Conservation (phyloP, 2,329 filamentous ascomycete genomes). For the Colletotrichum acutatum region DNA sequence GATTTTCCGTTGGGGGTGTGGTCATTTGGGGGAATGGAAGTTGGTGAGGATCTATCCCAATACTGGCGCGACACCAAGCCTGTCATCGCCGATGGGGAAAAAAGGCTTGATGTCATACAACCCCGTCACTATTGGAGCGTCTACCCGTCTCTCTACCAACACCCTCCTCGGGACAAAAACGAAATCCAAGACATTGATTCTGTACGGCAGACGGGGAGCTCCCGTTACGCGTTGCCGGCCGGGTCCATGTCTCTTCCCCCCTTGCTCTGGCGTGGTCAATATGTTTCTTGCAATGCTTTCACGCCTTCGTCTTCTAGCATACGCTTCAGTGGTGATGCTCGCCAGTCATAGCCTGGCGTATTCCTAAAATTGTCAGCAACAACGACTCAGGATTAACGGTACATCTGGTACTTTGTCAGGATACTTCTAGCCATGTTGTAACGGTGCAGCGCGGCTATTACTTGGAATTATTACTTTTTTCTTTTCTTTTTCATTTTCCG, state of each 20-base stretch:
- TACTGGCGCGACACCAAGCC: neutral
- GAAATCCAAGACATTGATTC: conserved; percentile 1
- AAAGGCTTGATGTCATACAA: conserved; percentile 30
- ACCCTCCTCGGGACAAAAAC: neutral
- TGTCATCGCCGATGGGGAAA: conserved; percentile 24
- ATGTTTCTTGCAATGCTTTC: neutral
- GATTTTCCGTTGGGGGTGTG: neutral
- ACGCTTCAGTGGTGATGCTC: neutral
- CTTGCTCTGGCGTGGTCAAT: neutral
- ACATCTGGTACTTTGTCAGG: conserved; percentile 7
- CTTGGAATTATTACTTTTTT: neutral
- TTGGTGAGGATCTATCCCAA: conserved; percentile 4
- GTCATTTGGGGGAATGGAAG: neutral
- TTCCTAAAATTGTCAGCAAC: neutral
- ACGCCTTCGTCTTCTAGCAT: neutral
- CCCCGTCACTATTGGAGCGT: conserved; percentile 21
- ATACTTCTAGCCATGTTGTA: conserved; percentile 14
- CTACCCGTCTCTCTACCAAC: conserved; percentile 5
- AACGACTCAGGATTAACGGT: conserved; percentile 5
- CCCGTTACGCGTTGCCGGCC: conserved; percentile 16
- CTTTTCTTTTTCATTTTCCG: neutral
- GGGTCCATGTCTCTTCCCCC: neutral
- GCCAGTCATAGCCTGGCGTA: conserved; percentile 5
- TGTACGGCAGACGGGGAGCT: neutral
- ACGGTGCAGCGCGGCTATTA: neutral